Conservation (phyloP, 169 alveolate species). For the Babesia bovis region DNA sequence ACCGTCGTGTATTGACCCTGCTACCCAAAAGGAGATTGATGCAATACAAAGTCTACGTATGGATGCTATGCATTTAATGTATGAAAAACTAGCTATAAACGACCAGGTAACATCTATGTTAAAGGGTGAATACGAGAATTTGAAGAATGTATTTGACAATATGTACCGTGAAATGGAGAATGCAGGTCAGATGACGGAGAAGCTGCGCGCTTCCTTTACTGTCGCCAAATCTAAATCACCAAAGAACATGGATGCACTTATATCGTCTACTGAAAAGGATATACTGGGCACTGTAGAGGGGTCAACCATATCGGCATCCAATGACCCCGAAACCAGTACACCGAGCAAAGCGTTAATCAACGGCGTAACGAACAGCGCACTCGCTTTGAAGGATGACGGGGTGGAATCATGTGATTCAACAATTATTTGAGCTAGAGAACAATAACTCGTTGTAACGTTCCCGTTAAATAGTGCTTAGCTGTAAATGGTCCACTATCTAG, state of each 20-base stretch:
- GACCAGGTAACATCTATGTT: conserved; percentile 73
- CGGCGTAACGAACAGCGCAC: not conserved
- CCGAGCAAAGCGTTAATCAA: not conserved
- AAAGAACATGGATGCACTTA: not conserved
- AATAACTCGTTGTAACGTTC: no score
- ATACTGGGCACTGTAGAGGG: not conserved
- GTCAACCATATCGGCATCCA: not conserved
- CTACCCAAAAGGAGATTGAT: conserved; percentile 26
- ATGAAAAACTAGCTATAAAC: conserved; percentile 74
- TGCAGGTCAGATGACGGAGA: conserved; percentile 71
- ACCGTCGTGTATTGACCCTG: not conserved
- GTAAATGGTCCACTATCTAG: no score
- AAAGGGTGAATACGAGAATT: conserved; percentile 71
- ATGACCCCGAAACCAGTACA: not conserved
- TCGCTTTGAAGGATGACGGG: not conserved
- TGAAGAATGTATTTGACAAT: conserved; percentile 70
- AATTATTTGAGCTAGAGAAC: not conserved
- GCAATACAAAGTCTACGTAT: conserved; percentile 61
- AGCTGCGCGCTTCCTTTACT: conserved; percentile 41
- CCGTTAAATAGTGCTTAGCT: no score
- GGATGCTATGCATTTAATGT: conserved; percentile 65
- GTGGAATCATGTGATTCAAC: not conserved
- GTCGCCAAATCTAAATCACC: conserved; percentile 21
- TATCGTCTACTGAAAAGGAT: conserved; percentile 11
- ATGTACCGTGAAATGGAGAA: conserved; percentile 75